Percentiles rank a stretch among this genome's conserved stretches.
phyloP scores from a whole-genome alignment of 306 rosid genomes.

The Glycine latifolia region DNA sequence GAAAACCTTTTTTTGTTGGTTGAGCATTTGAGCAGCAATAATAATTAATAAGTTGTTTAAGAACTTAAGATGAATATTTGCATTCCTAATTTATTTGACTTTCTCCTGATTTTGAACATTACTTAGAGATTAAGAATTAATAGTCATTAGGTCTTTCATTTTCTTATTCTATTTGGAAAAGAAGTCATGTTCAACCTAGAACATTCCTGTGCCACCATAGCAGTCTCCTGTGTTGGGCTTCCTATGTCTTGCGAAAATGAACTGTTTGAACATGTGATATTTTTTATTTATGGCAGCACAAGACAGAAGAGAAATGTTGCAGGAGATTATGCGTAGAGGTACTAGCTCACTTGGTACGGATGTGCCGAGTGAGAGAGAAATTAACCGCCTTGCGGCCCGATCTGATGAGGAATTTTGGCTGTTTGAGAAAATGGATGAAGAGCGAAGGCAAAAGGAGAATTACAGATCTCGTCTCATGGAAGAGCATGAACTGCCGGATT shows the following conservation, averaged over 20 bases:
- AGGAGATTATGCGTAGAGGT: conserved; percentile 93
- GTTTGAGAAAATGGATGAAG: conserved; percentile 92
- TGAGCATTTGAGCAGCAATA: no score
- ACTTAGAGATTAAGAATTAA: conserved; percentile 2
- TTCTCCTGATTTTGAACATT: conserved; percentile 20
- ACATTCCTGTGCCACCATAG: background rate
- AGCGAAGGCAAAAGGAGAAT: conserved; percentile 85
- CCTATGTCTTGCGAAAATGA: background rate
- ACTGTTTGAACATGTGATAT: conserved; percentile 11
- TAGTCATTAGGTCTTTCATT: conserved; percentile 3
- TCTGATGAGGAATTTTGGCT: conserved; percentile 88
- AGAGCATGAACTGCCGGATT: conserved; percentile 88
- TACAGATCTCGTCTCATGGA: conserved; percentile 86
- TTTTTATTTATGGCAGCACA: conserved; percentile 67
- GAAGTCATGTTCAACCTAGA: background rate
- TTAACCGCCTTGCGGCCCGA: conserved; percentile 90
- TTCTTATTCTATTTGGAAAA: background rate
- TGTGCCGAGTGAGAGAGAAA: conserved; percentile 94
- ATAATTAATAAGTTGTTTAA: background rate
- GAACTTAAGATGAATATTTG: background rate
- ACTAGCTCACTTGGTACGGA: conserved; percentile 89
- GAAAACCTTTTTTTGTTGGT: background rate
- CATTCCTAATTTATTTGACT: conserved; percentile 4
- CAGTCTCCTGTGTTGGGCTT: conserved; percentile 22
- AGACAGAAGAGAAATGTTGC: conserved; percentile 90